Percentiles rank a stretch among this genome's conserved stretches.
These are phyloP conservation scores for Vigna hirtella DNA, from an alignment of 306 rosid genomes.

Conservation along the genomic window DNA sequence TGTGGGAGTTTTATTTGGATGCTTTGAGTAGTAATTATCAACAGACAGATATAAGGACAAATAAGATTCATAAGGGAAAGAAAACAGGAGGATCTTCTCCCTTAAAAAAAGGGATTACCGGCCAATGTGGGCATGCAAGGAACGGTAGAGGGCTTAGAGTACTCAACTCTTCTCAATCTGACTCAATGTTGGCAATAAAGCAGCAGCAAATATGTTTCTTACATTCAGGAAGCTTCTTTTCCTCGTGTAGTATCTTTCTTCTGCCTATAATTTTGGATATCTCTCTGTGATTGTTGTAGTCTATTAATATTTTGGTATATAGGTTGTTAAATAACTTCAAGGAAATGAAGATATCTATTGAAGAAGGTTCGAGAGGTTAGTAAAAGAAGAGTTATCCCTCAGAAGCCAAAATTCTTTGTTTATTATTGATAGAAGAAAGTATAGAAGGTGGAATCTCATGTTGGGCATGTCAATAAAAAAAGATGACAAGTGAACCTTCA, in stretches of 20 bases:
- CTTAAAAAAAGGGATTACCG: constrained; percentile 53
- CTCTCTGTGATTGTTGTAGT: neutral
- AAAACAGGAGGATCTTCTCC: constrained; percentile 70
- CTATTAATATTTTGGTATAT: neutral
- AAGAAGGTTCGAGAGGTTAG: too few species aligned
- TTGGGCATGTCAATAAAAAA: too few species aligned
- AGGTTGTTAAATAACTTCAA: neutral
- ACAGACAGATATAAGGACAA: constrained; percentile 83
- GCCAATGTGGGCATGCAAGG: constrained; percentile 73
- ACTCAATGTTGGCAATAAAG: constrained; percentile 78
- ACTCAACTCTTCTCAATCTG: constrained; percentile 77
- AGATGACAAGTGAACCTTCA: too few species aligned
- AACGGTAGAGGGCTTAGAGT: constrained; percentile 75
- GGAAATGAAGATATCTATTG: neutral
- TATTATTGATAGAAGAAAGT: too few species aligned
- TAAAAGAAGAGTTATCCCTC: too few species aligned
- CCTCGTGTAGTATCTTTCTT: neutral
- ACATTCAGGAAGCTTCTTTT: constrained; percentile 61
- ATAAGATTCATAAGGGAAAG: constrained; percentile 85
- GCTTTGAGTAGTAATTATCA: constrained; percentile 80
- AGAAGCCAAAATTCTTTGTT: too few species aligned
- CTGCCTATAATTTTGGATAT: neutral
- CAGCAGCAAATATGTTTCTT: constrained; percentile 79
- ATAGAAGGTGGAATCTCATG: too few species aligned
- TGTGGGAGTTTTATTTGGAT: constrained; percentile 71